phyloP scores from a whole-genome alignment of 495 filamentous ascomycete species.

The Podospora pseudocomata region DNA sequence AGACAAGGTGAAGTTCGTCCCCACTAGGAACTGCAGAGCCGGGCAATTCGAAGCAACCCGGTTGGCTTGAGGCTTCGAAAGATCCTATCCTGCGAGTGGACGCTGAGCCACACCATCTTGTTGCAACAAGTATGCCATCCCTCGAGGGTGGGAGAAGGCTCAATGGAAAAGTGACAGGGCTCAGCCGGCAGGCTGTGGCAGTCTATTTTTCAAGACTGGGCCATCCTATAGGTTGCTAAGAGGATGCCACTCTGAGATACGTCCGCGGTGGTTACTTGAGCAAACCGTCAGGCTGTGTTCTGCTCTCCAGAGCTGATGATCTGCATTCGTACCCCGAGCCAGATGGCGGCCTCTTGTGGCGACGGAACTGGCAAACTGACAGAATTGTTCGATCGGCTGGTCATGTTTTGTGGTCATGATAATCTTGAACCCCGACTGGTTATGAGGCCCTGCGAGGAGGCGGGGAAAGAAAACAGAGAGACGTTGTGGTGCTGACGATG shows the following conservation, averaged over 20 bases:
- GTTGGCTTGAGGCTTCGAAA: background rate
- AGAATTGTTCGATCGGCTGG: background rate
- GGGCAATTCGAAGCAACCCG: background rate
- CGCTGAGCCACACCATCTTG: background rate
- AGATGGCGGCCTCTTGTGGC: background rate
- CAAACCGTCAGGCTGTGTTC: background rate
- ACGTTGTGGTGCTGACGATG: background rate
- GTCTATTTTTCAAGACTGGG: constrained; percentile 1
- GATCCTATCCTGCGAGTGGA: too few species aligned
- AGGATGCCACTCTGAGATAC: constrained; percentile 17
- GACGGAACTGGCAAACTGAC: background rate
- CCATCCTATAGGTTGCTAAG: background rate
- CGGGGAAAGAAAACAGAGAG: background rate
- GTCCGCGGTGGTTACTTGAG: background rate
- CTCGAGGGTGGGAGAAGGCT: background rate
- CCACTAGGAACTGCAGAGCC: background rate
- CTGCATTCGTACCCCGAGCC: background rate
- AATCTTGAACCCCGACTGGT: background rate
- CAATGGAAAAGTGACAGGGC: background rate
- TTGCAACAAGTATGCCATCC: background rate
- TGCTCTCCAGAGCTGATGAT: background rate
- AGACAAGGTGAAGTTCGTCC: background rate
- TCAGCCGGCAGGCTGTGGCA: constrained; percentile 8
- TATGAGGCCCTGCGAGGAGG: background rate
- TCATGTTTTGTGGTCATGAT: background rate